phyloP scores from a whole-genome alignment of 495 filamentous ascomycete genomes.

The Penicillium argentinense region DNA sequence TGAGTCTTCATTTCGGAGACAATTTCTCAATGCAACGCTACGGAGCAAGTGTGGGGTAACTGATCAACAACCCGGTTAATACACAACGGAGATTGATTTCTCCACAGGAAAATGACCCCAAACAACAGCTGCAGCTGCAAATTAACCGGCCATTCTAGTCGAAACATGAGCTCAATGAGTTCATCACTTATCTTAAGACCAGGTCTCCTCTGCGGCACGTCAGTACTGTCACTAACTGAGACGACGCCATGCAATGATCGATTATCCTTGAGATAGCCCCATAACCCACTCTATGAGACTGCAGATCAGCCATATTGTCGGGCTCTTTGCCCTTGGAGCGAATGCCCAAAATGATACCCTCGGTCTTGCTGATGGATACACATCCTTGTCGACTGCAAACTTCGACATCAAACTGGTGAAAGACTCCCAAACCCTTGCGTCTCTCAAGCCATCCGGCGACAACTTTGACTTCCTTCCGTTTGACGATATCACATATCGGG shows the following conservation, averaged over 20 bases:
- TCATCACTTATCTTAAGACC: too few relatives aligned
- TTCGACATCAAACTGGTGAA: slow-evolving; percentile 38
- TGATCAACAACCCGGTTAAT: slow-evolving; percentile 4
- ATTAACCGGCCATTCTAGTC: neutral
- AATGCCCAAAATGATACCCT: slow-evolving; percentile 17
- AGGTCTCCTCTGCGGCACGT: neutral
- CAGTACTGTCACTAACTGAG: neutral
- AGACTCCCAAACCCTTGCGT: slow-evolving; percentile 36
- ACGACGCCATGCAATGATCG: neutral
- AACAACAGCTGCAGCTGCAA: neutral
- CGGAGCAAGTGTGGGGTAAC: slow-evolving; percentile 9
- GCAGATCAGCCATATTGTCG: neutral
- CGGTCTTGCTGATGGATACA: slow-evolving; percentile 35
- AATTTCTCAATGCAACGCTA: slow-evolving; percentile 12
- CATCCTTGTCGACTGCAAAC: slow-evolving; percentile 33
- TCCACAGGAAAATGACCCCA: slow-evolving; percentile 7
- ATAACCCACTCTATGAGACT: slow-evolving; percentile 1
- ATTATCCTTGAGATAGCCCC: neutral
- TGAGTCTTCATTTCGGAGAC: too few relatives aligned
- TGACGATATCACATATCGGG: slow-evolving; percentile 38
- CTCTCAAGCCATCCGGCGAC: slow-evolving; percentile 34
- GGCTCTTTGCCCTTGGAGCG: slow-evolving; percentile 4
- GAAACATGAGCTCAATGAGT: too few relatives aligned
- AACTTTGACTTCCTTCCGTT: slow-evolving; percentile 50
- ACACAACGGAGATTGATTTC: neutral